A percentile compares a stretch with the other conserved stretches of the same genome.
These are phyloP conservation scores for Bacterosira constricta DNA, from an alignment of 108 stramenopile genomes.

Conservation along the genomic window DNA sequence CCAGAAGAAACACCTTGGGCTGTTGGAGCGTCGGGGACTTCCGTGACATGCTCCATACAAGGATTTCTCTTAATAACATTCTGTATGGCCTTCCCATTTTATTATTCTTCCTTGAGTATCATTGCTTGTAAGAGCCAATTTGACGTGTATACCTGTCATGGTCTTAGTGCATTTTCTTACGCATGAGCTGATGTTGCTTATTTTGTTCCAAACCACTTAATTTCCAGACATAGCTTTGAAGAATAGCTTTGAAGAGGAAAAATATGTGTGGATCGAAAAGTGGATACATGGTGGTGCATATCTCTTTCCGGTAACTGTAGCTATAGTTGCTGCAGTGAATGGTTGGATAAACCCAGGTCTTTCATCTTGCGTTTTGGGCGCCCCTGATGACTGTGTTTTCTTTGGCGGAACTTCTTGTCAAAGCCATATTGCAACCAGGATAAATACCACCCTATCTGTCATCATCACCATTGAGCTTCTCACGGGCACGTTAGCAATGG, in stretches of 20 bases:
- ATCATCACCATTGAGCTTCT: neutral
- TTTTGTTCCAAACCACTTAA: no score
- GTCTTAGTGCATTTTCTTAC: no score
- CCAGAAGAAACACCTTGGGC: conserved; percentile 11
- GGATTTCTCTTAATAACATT: conserved; percentile 8
- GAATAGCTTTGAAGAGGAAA: conserved; percentile 33
- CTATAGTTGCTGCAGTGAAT: neutral
- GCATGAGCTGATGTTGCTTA: no score
- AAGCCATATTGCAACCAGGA: neutral
- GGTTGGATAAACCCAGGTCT: no score
- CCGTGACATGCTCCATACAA: conserved; percentile 14
- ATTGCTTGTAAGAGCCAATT: no score
- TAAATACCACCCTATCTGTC: neutral
- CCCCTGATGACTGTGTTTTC: neutral
- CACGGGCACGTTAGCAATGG: neutral
- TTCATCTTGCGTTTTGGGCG: no score
- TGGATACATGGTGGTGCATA: conserved; percentile 32
- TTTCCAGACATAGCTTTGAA: conserved; percentile 35
- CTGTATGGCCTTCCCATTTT: conserved; percentile 10
- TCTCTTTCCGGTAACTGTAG: neutral
- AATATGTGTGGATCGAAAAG: conserved; percentile 30
- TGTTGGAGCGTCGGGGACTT: conserved; percentile 29
- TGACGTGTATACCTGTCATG: no score
- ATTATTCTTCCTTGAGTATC: conserved; percentile 32
- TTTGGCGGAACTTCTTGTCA: neutral